Evolutionary conservation across 2,329 filamentous ascomycete genomes (phyloP), one percentile per base, ranked within the genome.

Genomic region (Phialophora macrospora): DNA sequence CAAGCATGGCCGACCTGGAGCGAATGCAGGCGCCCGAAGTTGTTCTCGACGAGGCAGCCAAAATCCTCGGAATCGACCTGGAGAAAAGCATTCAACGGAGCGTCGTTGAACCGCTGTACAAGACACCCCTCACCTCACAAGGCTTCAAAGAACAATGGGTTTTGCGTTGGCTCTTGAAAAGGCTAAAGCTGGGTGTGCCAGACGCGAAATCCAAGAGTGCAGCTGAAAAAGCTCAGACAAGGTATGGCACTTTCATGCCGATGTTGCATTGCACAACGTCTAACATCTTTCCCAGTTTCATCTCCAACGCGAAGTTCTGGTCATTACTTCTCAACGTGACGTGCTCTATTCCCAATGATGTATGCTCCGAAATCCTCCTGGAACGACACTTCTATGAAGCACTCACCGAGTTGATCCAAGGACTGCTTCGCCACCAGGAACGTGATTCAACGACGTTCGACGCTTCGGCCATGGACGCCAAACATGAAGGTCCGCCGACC

Each of bases 131-230:
- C 7, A 73, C 49, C 66, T 71, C 64, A 62, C 70, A 70, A 24
- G 65, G 64, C 0, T 80, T 79, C 30, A 83, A 85, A 72, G 85
- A 87, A 72, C 87, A 90, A 79, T 90, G 87, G 87, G 81, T 89
- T 14, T 74, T 90, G 64, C 83, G 85, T 72, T 90, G 88, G 88
- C 77, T 90, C 26, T 78, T 89, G 71, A 87, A 86, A 71, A 88
- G 85, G 73, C 70, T 89, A 59, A 88, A 85, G 73, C 70, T 89
- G 60, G 84, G 81, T 70, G 74, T 77, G 55, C 75, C 72, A 55
- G 74, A 76, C 20, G 12, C 54, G 14, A 65, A 62, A 46, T 48
- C 34, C 26, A 52, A 48, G 14, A 14, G 22, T 32, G 30, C 22
- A 48, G n/a, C 22, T 28, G 41, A 9, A 20, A 22, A 46, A 7